Evolutionary conservation across 2,329 filamentous ascomycete species (phyloP), one percentile per base, ranked within the genome.

Genomic region (Aspergillus calidoustus): DNA sequence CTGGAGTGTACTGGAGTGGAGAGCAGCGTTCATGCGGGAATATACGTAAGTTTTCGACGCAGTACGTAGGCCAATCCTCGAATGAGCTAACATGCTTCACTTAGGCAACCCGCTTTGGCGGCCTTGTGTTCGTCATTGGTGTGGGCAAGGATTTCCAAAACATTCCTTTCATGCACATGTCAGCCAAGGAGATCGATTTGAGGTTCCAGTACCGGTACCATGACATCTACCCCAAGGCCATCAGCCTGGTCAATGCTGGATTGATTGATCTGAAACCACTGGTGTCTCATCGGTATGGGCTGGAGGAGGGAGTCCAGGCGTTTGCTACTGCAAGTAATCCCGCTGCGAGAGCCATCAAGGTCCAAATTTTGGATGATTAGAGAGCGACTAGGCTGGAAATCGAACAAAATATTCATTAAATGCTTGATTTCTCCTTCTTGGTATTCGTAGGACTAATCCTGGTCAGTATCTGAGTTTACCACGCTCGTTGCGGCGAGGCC

Each of bases 201-300:
- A 54, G 59, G 11, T 66, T 67, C 56, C 65, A 67, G 48, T 67
- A 67, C 30, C 54, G 66, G 4, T 68, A 67, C 11, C 66, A 68
- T 13, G 66, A 68, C 49, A 67, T 68, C 22, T 68, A 68, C n/a
- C 66, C 63, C 22, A 69, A 69, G 61, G 61, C 68, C 2, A 70
- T 69, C 15, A 44, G 47, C 7, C 34, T 69, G 13, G 73, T 77
- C 1, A 71, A 70, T 5, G 73, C 76, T 49, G 76, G 77, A 0
- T 59, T 79, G 50, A 74, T 79, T 51, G 69, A 78, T 57, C 53
- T 79, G 57, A 77, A 78, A 61, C 75, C 74, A 44, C 64, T 78
- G 31, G 76, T 78, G 11, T 78, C 77, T 11, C 76, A 79, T 66
- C 72, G 74, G 23, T 79, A 72, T 59, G 57, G 60, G 23, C 60